A percentile compares a stretch with the other conserved stretches of the same genome.
Evolutionary conservation across 768 basidiomycete genomes (phyloP).

Genomic region (Auriculariales sp.): DNA sequence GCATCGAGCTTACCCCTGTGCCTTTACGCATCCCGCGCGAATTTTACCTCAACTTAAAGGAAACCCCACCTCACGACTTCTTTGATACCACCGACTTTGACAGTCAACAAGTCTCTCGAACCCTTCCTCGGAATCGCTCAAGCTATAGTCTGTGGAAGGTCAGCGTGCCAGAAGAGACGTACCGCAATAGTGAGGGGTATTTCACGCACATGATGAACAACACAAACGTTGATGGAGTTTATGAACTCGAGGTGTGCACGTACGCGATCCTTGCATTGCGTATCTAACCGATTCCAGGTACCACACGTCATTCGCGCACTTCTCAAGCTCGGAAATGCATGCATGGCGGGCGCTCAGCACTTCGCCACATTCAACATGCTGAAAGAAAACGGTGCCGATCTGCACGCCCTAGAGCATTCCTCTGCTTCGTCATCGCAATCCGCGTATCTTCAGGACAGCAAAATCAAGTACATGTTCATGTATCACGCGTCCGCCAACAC

Average conservation of each 20-base stretch:
- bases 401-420: slow-evolving; percentile 62
- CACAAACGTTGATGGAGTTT: slow-evolving; percentile 89
- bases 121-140: slow-evolving; percentile 64
- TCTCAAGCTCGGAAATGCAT: slow-evolving; percentile 73
- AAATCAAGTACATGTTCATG: slow-evolving; percentile 69
- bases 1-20: slow-evolving; percentile 62
- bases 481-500: slow-evolving; percentile 72
- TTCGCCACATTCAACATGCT: slow-evolving; percentile 66
- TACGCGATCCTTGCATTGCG: neutral
- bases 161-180: slow-evolving; percentile 68
- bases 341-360: slow-evolving; percentile 45
- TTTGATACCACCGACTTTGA: slow-evolving; percentile 60
- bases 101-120: slow-evolving; percentile 61
- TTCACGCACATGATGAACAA: slow-evolving; percentile 89
- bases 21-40: slow-evolving; percentile 78
- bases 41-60: slow-evolving; percentile 86
- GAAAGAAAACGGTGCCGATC: slow-evolving; percentile 67
- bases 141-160: slow-evolving; percentile 74
- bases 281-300: slow-evolving; percentile 30
- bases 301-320: slow-evolving; percentile 73
- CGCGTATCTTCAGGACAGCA: slow-evolving; percentile 62
- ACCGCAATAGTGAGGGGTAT: slow-evolving; percentile 73
- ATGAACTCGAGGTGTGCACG: slow-evolving; percentile 66
- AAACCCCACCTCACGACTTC: slow-evolving; percentile 41
- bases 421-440: slow-evolving; percentile 40